Base-by-base conservation (phyloP, 140 eudicot species). In the Anethum foeniculum region DNA sequence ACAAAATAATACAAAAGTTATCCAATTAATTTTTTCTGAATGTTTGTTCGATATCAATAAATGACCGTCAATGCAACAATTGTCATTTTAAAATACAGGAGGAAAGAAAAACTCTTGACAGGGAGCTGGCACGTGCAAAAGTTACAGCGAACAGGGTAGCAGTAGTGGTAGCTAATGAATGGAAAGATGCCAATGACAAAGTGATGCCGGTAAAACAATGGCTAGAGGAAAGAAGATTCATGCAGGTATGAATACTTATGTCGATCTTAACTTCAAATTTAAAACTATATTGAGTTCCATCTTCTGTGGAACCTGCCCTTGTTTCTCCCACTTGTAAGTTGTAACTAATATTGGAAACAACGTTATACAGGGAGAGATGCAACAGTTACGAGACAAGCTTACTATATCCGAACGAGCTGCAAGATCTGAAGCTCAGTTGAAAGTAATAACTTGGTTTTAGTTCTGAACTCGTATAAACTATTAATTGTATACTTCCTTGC, bases 191-290 rank as follows among this genome's bases (percentile, higher is more conserved):
- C 25, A 91, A 88, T 85, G 96, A 94, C 80, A 92, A 94, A 90
- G 98, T 94, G 54, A 94, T 94, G 97, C 98, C 98, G 10, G 97
- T 94, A 68, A 94, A 84, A 78, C 97, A 94, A 72, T 94, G 98
- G 98, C 94, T 94, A 49, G 97, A 94, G 68, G 98, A 94, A 85
- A 90, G 98, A 90, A 90, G 90, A 69, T 69, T 69, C 46, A 69
- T 69, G 75, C 75, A 34, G 44, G 46, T 69, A 69, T 69, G 75
- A 14, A 32, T 32, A 34, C 23, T 28, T 5, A 34, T 69, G 75
- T 69, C 46, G 18, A 1, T 14, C 46, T 36, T 14, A 30, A 69
- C 11, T 15, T 13, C 0, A 5, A 15, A 5, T 15, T 5, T 18
- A 69, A 32, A 34, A 62, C 13, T 62, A 10, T 25, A 62, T 25